These are phyloP conservation scores for Boletus coccyginus DNA, from an alignment of 768 basidiomycete species.

Conservation along the genomic window DNA sequence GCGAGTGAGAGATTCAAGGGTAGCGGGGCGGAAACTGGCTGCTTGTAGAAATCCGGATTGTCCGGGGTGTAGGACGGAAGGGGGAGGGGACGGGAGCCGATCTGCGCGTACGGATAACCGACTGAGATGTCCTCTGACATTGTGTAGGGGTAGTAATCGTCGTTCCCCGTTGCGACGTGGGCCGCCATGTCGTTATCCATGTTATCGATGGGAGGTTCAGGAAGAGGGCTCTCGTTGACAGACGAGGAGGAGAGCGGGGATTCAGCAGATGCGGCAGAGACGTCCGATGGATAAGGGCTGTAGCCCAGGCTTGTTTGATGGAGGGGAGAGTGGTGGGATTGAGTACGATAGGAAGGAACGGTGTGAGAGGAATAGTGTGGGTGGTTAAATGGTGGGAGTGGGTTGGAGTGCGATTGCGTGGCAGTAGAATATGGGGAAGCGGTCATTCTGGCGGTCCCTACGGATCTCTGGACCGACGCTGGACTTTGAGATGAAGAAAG, in stretches of 20 bases:
- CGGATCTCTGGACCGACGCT: constrained; percentile 5
- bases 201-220: constrained; percentile 35
- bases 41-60: constrained; percentile 29
- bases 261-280: constrained; percentile 34
- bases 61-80: constrained; percentile 23
- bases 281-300: constrained; percentile 38
- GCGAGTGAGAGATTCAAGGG: constrained; percentile 32
- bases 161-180: constrained; percentile 23
- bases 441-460: constrained; percentile 22
- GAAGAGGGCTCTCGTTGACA: constrained; percentile 38
- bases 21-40: constrained; percentile 32
- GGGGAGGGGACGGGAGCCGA: constrained; percentile 23
- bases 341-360: constrained; percentile 17
- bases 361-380: constrained; percentile 23
- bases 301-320: constrained; percentile 21
- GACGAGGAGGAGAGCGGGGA: constrained; percentile 43
- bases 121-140: constrained; percentile 22
- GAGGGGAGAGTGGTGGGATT: constrained; percentile 15
- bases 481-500: constrained; percentile 11
- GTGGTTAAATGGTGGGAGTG: constrained; percentile 12
- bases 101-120: constrained; percentile 24
- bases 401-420: constrained; percentile 19
- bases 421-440: constrained; percentile 20
- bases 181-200: constrained; percentile 30
- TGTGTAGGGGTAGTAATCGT: constrained; percentile 30